phyloP scores from a whole-genome alignment of 345 rosid species.

The Corchorus capsularis region DNA sequence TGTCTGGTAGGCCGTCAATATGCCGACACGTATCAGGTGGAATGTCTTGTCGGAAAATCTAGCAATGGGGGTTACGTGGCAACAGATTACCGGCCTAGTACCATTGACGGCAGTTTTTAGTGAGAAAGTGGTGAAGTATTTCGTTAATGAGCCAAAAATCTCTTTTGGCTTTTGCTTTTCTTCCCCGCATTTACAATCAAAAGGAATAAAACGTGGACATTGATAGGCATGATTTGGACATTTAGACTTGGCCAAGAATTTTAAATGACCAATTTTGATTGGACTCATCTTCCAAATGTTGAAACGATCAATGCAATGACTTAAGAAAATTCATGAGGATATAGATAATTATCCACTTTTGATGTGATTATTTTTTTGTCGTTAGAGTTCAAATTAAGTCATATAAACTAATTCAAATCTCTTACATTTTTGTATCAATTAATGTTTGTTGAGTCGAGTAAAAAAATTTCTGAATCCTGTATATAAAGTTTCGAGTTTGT shows the following conservation, averaged over 20 bases:
- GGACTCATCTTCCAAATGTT: background rate
- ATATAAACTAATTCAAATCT: too few species aligned
- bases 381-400: too few species aligned
- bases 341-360: background rate
- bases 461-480: too few species aligned
- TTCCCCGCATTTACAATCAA: too few species aligned
- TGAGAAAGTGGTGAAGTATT: background rate
- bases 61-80: background rate
- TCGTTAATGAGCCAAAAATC: background rate
- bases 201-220: background rate
- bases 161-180: background rate
- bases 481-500: too few species aligned
- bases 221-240: background rate
- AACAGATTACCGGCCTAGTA: background rate
- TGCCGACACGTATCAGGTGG: background rate
- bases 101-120: background rate
- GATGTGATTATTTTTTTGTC: background rate
- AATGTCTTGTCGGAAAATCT: background rate
- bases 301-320: too few species aligned
- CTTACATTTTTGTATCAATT: too few species aligned
- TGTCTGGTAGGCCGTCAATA: too few species aligned
- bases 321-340: background rate
- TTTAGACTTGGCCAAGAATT: background rate
- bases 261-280: background rate
- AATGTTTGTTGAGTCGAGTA: too few species aligned